Conservation (phyloP, 192 early-diverging fungal species). For the Coemansia sp. region DNA sequence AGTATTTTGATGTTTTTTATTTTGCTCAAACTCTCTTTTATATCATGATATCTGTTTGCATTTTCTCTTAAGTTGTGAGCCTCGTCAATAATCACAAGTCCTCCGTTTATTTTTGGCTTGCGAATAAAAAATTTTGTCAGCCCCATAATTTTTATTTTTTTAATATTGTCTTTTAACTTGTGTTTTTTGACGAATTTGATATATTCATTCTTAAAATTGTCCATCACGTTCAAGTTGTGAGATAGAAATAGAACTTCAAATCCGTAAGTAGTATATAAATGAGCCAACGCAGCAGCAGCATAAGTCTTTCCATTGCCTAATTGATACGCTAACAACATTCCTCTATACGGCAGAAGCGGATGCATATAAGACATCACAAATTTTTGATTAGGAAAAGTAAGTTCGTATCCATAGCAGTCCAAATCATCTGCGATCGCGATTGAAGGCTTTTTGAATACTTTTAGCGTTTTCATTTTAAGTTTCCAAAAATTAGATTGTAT, state of each 20-base stretch:
- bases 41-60: conserved; percentile 15
- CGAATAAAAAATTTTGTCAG: conserved; percentile 11
- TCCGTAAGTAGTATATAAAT: conserved; percentile 10
- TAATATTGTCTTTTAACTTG: background rate
- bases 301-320: conserved; percentile 22
- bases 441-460: conserved; percentile 14
- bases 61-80: conserved; percentile 16
- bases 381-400: conserved; percentile 12
- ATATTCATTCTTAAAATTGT: conserved; percentile 20
- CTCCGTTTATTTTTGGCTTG: conserved; percentile 5
- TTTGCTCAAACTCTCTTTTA: conserved; percentile 6
- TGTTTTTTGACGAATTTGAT: conserved; percentile 3
- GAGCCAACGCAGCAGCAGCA: conserved; percentile 13
- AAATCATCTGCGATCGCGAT: conserved; percentile 4
- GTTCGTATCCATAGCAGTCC: conserved; percentile 9
- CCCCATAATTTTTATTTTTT: conserved; percentile 17
- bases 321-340: conserved; percentile 19
- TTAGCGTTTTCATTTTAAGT: background rate
- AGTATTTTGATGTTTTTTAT: conserved; percentile 18
- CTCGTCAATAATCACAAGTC: conserved; percentile 19
- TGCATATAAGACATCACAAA: conserved; percentile 18
- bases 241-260: conserved; percentile 17
- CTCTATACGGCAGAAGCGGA: conserved; percentile 15
- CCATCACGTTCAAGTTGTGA: conserved; percentile 15
- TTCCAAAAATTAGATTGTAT: too few relatives aligned